Evolutionary conservation across 148 eudicot genomes (phyloP), one percentile per base, ranked within the genome.

Genomic region (Limonium bicolor): DNA sequence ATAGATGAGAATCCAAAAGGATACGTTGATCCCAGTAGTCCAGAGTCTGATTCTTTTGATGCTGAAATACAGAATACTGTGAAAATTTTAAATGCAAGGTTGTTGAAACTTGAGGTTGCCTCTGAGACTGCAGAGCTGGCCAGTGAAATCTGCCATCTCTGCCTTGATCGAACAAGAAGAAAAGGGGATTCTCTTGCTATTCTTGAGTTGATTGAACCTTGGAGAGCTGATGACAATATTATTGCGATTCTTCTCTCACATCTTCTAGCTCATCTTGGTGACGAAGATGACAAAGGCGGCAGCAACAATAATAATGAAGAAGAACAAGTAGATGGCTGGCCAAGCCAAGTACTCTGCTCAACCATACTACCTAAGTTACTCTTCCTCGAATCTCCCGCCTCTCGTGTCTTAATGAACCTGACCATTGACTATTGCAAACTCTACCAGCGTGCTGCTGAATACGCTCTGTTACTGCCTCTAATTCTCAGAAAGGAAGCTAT

Each of bases 141-240:
- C 7, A 39, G 50, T 31, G 66, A 72, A 55, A 63, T 67, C 48
- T 68, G 55, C n/a, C 53, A 51, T 37, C 71, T 69, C 39, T 58
- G 76, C 23, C 18, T 42, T 2, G 51, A 29, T 14, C n/a, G n/a
- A n/a, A n/a, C n/a, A n/a, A 36, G 27, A 34, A 48, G 50, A 22
- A 41, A 31, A 27, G 40, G 19, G 20, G 44, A 62, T 44, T 48
- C 67, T 42, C 27, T 76, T 38, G 51, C 23, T 29, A 20, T 71
- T 41, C 49, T 72, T 50, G 42, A 54, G 41, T 50, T 72, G 58
- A 55, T 76, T 33, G 69, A 72, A 45, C 69, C 75, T 5, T 76
- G 83, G 83, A 51, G 43, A 19, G 67, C 54, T 15, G 75, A 76
- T 28, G 83, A 71, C 36, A 78, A 71, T 46, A 65, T 56, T 24